Base-by-base conservation (phyloP, 2,329 filamentous ascomycete species). In the Aspergillus candidus region DNA sequence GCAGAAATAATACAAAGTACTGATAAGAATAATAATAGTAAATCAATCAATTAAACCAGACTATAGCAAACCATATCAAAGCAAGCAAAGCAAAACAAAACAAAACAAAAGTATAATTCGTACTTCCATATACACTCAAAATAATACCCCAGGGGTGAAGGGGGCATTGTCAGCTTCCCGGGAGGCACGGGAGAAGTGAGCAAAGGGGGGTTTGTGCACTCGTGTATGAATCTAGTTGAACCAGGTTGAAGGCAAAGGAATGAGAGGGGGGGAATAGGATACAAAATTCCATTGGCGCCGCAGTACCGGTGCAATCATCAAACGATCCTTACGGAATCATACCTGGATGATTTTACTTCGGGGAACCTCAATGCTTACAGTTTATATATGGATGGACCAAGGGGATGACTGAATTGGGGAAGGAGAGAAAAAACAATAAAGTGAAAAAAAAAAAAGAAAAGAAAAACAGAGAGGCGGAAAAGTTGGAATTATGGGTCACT, bases 231-330 rank as follows among this genome's bases (percentile, higher is more conserved):
- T 47, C 47, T 51, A 50, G 47, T 55, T 50, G 48, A 49, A 51
- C 49, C 49, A 50, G 48, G 47, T 43, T 46, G 50, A 57, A 55
- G 49, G 53, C 41, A 55, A 56, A 56, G 54, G 57, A 60, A 61
- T 61, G 54, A 44, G 40, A 43, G 51, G 50, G 51, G 51, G 43
- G 50, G 42, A 42, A 38, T 43, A 48, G 47, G 49, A 49, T 27
- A 27, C 40, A 43, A 32, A 45, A 45, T 42, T 14, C 11, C 32
- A 43, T 40, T 31, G 37, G 27, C 13, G 13, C 39, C 38, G 22
- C 22, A 27, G 22, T 47, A 40, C 35, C 29, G 38, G 35, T 31
- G 44, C 48, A 52, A 48, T 37, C 12, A 15, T 43, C 36, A 39
- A 29, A 49, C 46, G 36, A 47, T 40, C 38, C 29, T 41, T 45